Evolutionary conservation across 257 asterid genomes (phyloP).

Genomic region (Prunella vulgaris): DNA sequence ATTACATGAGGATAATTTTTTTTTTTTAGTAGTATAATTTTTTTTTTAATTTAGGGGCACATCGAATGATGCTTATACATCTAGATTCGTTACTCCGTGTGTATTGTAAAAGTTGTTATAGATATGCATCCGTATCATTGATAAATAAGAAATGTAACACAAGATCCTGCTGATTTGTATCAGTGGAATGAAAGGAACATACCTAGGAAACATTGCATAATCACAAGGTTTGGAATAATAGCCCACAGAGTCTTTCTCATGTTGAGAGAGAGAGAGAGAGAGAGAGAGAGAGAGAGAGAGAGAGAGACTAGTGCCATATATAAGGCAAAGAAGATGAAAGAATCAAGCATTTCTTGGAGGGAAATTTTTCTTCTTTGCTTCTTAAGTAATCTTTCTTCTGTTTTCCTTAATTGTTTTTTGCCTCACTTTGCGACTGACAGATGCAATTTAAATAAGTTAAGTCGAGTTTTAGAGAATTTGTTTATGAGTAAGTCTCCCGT

Average conservation of each 20-base stretch:
- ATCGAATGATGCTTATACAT: no score
- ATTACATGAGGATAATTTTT: no score
- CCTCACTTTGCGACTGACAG: not conserved
- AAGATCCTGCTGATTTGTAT: no score
- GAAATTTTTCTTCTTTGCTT: constrained; percentile 19
- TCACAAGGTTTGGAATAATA: not conserved
- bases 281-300: not conserved
- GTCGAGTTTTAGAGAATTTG: no score
- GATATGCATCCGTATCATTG: no score
- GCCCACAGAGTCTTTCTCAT: constrained; percentile 3
- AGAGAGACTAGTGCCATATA: not conserved
- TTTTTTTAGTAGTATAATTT: no score
- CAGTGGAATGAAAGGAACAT: not conserved
- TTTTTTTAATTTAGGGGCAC: no score
- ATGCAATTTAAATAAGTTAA: no score
- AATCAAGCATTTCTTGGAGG: constrained; percentile 13
- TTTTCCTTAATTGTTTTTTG: not conserved
- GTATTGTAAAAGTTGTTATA: no score
- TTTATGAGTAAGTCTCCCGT: no score
- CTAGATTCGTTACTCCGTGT: no score
- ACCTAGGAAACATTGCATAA: constrained; percentile 15
- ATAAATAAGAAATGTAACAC: no score
- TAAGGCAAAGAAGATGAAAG: constrained; percentile 8
- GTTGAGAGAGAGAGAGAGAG: not conserved
- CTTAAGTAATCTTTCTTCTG: constrained; percentile 5